A percentile compares a stretch with the other conserved stretches of the same genome.
Conservation (phyloP, 108 stramenopile species). For the Cyclotella baltica region DNA sequence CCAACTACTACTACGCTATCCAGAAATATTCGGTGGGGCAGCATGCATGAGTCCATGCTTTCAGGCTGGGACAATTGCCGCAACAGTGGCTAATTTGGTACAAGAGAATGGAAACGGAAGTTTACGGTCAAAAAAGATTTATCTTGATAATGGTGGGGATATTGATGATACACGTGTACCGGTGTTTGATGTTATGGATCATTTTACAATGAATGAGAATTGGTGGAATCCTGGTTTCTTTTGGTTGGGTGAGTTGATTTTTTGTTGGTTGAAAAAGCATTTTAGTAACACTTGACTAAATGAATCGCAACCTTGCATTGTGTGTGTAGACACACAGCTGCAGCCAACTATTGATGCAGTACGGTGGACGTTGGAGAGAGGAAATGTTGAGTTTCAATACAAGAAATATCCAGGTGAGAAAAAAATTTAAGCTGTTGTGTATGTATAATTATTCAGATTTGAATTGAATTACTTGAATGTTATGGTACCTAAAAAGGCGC, state of each 20-base stretch:
- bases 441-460: not conserved
- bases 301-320: not conserved
- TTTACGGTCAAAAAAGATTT: conserved; percentile 58
- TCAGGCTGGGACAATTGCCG: conserved; percentile 61
- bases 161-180: conserved; percentile 59
- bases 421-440: not conserved
- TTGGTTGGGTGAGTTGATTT: conserved; percentile 53
- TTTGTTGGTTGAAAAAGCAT: not conserved
- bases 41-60: conserved; percentile 77
- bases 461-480: not conserved
- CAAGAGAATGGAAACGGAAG: not conserved
- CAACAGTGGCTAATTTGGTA: conserved; percentile 37
- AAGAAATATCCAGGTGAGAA: conserved; percentile 62
- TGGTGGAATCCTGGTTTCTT: conserved; percentile 79
- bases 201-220: conserved; percentile 67
- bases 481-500: conserved; percentile 21
- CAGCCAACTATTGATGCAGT: conserved; percentile 67
- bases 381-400: conserved; percentile 46
- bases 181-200: conserved; percentile 66
- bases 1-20: conserved; percentile 66
- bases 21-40: conserved; percentile 68
- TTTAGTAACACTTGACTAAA: not conserved
- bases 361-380: conserved; percentile 49
- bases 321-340: conserved; percentile 56
- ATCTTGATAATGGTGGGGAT: conserved; percentile 81